Percentiles rank a stretch among this genome's conserved stretches.
Evolutionary conservation across 1,139 yeast genomes (phyloP).

Genomic region (Blastobotrys persicus): DNA sequence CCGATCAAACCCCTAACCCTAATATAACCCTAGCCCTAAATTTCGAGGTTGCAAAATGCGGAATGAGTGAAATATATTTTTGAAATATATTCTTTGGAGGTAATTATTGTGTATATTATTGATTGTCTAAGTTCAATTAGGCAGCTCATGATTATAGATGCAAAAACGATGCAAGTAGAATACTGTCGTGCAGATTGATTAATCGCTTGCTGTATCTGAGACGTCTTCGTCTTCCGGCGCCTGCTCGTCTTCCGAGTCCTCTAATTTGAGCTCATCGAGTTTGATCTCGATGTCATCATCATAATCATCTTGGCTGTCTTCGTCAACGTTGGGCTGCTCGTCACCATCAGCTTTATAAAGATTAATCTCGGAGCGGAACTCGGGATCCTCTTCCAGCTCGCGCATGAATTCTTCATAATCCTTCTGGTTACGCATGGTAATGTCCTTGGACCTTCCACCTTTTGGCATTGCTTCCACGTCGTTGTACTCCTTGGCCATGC

Average conservation of each 20-base stretch:
- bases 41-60: no score
- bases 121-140: no score
- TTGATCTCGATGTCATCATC: constrained; percentile 36
- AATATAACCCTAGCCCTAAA: no score
- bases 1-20: not conserved
- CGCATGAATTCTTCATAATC: constrained; percentile 80
- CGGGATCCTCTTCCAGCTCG: constrained; percentile 93
- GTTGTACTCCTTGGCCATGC: constrained; percentile 95
- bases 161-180: no score
- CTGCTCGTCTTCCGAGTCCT: constrained; percentile 27
- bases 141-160: no score
- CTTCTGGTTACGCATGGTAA: constrained; percentile 72
- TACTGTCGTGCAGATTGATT: no score
- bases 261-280: constrained; percentile 22
- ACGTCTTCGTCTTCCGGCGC: constrained; percentile 60
- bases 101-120: no score
- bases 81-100: no score
- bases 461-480: constrained; percentile 46
- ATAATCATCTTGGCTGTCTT: constrained; percentile 41
- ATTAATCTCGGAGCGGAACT: constrained; percentile 82
- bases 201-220: no score
- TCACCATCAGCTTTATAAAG: constrained; percentile 61
- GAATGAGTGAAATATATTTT: no score
- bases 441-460: constrained; percentile 54
- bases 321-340: constrained; percentile 39